Percentiles rank a stretch among this genome's conserved stretches.
Evolutionary conservation across 129 eudicot genomes (phyloP).

Genomic region (Logfia minima): DNA sequence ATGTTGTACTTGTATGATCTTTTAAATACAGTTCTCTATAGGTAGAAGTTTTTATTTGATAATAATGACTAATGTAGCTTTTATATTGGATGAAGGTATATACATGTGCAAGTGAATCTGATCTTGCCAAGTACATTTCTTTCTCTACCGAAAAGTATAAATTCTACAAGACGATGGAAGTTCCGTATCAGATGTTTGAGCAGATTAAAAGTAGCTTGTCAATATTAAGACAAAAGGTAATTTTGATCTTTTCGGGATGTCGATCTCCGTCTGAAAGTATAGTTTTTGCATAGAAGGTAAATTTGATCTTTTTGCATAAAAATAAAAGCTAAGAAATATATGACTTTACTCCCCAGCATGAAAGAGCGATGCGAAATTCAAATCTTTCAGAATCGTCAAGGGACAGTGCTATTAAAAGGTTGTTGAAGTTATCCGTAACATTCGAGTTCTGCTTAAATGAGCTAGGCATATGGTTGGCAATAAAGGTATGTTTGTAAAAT

Average conservation of each 20-base stretch:
- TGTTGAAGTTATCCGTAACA: slow-evolving; percentile 36
- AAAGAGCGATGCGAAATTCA: slow-evolving; percentile 22
- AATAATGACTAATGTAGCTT: slow-evolving; percentile 9
- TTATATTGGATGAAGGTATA: slow-evolving; percentile 57
- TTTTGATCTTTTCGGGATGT: not conserved
- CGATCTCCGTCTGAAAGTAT: not conserved
- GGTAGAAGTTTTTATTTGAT: slow-evolving; percentile 12
- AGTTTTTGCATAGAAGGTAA: not conserved
- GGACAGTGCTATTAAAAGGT: slow-evolving; percentile 42
- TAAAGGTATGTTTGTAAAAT: slow-evolving; percentile 49
- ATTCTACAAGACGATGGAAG: slow-evolving; percentile 42
- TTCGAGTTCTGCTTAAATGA: slow-evolving; percentile 53
- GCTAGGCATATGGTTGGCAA: slow-evolving; percentile 73
- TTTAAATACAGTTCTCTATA: not conserved
- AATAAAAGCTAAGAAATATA: slow-evolving; percentile 8
- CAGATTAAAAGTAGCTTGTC: slow-evolving; percentile 25
- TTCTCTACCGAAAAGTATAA: slow-evolving; percentile 47
- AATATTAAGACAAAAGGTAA: slow-evolving; percentile 51
- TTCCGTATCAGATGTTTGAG: slow-evolving; percentile 23
- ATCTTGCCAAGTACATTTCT: slow-evolving; percentile 50
- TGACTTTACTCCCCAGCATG: slow-evolving; percentile 42
- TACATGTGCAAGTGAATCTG: slow-evolving; percentile 68
- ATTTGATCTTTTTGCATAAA: not conserved
- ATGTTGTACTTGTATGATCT: not conserved
- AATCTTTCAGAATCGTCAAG: slow-evolving; percentile 36